phyloP scores from a whole-genome alignment of 2,329 filamentous ascomycete genomes.

The Trichoderma cornu-damae region DNA sequence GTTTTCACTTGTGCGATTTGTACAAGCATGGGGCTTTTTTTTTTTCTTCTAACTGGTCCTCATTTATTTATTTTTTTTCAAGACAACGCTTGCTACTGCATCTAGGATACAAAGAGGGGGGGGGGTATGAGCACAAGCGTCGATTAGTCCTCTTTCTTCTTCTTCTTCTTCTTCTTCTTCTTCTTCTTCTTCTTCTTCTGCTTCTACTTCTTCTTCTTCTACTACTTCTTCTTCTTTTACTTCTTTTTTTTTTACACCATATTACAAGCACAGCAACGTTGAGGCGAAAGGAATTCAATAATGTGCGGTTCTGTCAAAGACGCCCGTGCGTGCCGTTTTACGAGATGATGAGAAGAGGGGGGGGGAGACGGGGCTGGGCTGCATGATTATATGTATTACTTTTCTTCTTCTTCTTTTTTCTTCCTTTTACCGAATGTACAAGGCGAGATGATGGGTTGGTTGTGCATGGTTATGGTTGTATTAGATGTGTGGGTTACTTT shows the following conservation, averaged over 20 bases:
- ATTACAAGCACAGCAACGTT: neutral
- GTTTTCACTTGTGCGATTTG: neutral
- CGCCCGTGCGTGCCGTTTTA: neutral
- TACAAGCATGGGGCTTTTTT: neutral
- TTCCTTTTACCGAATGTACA: neutral
- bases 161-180: neutral
- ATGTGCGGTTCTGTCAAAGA: neutral
- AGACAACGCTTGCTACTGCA: conserved; percentile 3
- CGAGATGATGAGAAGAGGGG: neutral
- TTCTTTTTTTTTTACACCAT: neutral
- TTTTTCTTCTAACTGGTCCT: too few relatives aligned
- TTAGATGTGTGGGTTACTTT: neutral
- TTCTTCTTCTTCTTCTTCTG: neutral
- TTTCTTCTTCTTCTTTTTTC: too few relatives aligned
- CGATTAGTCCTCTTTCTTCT: neutral
- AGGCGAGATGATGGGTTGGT: neutral
- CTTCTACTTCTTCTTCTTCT: too few relatives aligned
- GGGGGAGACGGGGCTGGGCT: neutral
- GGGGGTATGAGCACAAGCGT: conserved; percentile 1
- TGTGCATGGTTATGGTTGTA: neutral
- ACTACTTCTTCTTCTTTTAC: too few relatives aligned
- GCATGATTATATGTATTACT: neutral
- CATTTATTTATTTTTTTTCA: neutral
- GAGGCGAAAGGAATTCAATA: neutral
- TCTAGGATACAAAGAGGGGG: conserved; percentile 11